phyloP scores from a whole-genome alignment of 108 stramenopile species.

The Cyclostephanos tholiformis region DNA sequence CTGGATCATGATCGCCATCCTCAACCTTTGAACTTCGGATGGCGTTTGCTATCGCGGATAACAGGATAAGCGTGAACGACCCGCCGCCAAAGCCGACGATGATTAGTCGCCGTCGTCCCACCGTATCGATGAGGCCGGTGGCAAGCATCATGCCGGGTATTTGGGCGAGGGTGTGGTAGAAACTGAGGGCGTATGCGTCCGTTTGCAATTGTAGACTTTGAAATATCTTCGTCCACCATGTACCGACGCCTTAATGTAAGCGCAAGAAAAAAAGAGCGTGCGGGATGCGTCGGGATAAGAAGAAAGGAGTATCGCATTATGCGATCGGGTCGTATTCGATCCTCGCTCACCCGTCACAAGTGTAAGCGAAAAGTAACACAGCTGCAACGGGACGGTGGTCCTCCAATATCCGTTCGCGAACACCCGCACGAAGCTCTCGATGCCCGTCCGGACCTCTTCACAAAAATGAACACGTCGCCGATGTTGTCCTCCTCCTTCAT shows the following conservation, averaged over 20 bases:
- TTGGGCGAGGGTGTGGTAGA: slow-evolving; percentile 46
- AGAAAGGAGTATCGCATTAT: not conserved
- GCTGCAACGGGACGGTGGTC: slow-evolving; percentile 39
- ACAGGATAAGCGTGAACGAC: slow-evolving; percentile 3
- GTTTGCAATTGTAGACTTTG: slow-evolving; percentile 19
- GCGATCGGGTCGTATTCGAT: too few relatives aligned
- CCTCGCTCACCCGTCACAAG: slow-evolving; percentile 28
- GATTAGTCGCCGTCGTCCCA: slow-evolving; percentile 33
- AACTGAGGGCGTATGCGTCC: slow-evolving; percentile 33
- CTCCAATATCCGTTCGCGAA: slow-evolving; percentile 35
- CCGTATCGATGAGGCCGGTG: slow-evolving; percentile 38
- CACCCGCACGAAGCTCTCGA: slow-evolving; percentile 24
- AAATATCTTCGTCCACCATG: slow-evolving; percentile 52
- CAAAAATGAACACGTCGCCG: not conserved
- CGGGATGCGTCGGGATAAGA: not conserved
- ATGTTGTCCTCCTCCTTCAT: not conserved
- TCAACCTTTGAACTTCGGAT: slow-evolving; percentile 3
- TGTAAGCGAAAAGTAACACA: slow-evolving; percentile 34
- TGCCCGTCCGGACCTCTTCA: slow-evolving; percentile 25
- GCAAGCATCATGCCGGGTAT: slow-evolving; percentile 43
- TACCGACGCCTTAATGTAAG: slow-evolving; percentile 37
- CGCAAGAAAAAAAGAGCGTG: not conserved
- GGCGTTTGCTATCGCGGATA: slow-evolving; percentile 19
- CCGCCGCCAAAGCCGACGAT: slow-evolving; percentile 30
- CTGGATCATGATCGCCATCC: too few relatives aligned